phyloP scores from a whole-genome alignment of 1,139 yeast species.

The Dujonia santamariae region DNA sequence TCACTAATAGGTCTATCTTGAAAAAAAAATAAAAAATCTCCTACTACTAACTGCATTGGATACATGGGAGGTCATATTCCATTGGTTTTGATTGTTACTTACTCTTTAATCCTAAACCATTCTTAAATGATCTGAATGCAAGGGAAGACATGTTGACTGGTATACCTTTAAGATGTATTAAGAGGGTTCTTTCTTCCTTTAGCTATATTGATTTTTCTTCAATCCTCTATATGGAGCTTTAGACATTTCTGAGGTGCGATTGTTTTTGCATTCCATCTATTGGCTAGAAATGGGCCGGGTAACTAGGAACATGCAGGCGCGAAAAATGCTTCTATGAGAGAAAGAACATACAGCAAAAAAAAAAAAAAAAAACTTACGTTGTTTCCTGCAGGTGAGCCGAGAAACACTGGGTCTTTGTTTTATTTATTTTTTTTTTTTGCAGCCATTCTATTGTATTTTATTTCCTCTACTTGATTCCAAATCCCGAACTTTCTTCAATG shows the following conservation, averaged over 20 bases:
- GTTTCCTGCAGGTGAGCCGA: too few species aligned
- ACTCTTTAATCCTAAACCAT: conserved; percentile 45
- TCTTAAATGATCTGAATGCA: conserved; percentile 55
- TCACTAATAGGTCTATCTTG: too few species aligned
- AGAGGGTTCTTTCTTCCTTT: too few species aligned
- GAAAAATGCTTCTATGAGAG: too few species aligned
- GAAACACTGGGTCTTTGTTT: too few species aligned
- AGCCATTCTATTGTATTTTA: conserved; percentile 3
- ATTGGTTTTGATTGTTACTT: conserved; percentile 17
- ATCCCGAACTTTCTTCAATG: conserved; percentile 77
- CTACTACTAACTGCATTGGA: too few species aligned
- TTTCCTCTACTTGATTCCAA: conserved; percentile 58
- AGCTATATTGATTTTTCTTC: too few species aligned
- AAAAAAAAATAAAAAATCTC: too few species aligned
- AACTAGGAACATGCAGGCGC: conserved; percentile 5
- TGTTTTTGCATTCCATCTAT: conserved; percentile 12
- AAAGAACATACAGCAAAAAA: too few species aligned
- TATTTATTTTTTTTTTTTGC: conserved; percentile 18
- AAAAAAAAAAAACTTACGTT: too few species aligned
- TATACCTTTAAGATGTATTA: conserved; percentile 7
- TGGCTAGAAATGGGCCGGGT: conserved; percentile 11
- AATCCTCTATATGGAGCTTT: too few species aligned
- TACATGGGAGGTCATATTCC: too few species aligned
- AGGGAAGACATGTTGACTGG: conserved; percentile 31
- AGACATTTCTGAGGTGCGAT: conserved; percentile 8